Conservation (phyloP, 2,329 filamentous ascomycete genomes). For the Magnaporthiopsis incrustans region DNA sequence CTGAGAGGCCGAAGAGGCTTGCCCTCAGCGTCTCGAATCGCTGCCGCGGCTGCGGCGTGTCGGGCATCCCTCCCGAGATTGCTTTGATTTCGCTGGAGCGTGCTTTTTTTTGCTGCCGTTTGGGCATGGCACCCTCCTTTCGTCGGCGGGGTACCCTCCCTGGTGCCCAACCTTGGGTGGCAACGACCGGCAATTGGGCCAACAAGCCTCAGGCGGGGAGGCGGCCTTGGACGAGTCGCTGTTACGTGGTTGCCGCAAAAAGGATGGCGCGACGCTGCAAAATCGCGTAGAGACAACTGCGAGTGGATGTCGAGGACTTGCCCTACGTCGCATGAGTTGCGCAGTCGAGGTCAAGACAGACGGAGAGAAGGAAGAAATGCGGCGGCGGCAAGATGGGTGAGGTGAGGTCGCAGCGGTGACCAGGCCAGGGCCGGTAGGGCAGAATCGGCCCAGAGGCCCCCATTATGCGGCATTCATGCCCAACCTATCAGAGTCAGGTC, state of each 20-base stretch:
- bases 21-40: constrained; percentile 7
- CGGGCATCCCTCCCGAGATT: neutral
- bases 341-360: neutral
- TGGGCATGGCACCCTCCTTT: neutral
- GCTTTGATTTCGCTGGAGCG: neutral
- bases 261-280: neutral
- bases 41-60: constrained; percentile 2
- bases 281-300: neutral
- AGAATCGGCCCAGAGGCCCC: neutral
- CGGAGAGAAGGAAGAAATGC: neutral
- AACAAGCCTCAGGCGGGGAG: neutral
- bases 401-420: neutral
- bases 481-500: neutral
- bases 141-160: neutral
- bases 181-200: neutral
- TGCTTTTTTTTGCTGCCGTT: neutral
- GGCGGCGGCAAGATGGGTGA: neutral
- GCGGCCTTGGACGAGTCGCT: neutral
- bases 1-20: constrained; percentile 6
- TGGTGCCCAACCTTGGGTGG: neutral
- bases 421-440: neutral
- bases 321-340: neutral
- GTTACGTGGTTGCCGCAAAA: neutral
- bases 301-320: neutral
- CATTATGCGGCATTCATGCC: neutral